Evolutionary conservation across 208 protist genomes (phyloP).

Genomic region (Crithidia fasciculata): DNA sequence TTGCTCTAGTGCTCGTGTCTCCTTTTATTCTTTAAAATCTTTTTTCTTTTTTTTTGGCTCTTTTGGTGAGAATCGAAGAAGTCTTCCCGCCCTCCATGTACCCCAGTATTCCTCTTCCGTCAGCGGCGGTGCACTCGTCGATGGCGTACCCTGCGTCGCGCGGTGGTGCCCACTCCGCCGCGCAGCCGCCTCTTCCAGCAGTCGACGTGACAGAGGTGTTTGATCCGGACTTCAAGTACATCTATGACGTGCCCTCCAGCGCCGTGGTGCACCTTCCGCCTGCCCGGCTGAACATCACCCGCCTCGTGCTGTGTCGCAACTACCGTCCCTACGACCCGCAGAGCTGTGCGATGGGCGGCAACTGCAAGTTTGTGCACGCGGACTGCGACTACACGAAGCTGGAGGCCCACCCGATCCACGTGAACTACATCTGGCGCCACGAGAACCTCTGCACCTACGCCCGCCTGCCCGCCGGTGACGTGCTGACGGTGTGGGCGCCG

Average conservation of each 20-base stretch:
- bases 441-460: constrained; percentile 71
- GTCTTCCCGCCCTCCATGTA: not conserved
- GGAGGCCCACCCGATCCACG: constrained; percentile 72
- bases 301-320: constrained; percentile 84
- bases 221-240: constrained; percentile 59
- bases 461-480: constrained; percentile 44
- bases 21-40: not conserved
- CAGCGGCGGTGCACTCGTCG: no score
- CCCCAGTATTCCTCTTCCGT: not conserved
- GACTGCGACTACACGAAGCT: constrained; percentile 60
- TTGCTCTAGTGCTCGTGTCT: no score
- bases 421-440: constrained; percentile 83
- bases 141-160: not conserved
- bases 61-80: not conserved
- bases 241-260: constrained; percentile 41
- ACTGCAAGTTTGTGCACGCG: constrained; percentile 86
- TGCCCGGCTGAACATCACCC: constrained; percentile 80
- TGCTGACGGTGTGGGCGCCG: constrained; percentile 27
- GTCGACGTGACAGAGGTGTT: constrained; percentile 40
- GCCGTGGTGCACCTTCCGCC: constrained; percentile 63
- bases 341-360: constrained; percentile 64
- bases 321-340: constrained; percentile 50
- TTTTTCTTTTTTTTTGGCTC: constrained; percentile 13
- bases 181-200: no score
- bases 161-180: no score